Conservation (phyloP, 1,139 yeast species). For the Geotrichum carabidarum region DNA sequence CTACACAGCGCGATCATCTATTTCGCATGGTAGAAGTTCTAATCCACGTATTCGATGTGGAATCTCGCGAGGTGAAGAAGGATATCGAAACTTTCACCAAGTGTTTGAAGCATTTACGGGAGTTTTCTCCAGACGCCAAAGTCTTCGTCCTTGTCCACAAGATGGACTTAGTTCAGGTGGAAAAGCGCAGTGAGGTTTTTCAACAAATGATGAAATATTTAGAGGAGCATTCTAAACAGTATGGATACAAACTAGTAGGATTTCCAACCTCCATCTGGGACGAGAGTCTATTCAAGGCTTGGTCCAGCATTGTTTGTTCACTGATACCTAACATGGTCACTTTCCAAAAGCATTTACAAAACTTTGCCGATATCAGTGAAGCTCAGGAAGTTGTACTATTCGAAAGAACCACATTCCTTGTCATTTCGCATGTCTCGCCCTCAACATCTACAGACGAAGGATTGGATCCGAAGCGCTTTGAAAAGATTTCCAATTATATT, state of each 20-base stretch:
- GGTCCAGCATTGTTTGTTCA: conserved; percentile 95
- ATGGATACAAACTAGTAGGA: conserved; percentile 74
- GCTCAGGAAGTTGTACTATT: conserved; percentile 89
- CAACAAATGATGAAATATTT: conserved; percentile 77
- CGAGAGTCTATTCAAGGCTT: conserved; percentile 89
- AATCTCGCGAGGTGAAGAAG: conserved; percentile 82
- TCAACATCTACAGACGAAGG: conserved; percentile 18
- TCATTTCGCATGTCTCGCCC: conserved; percentile 56
- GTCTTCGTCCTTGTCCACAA: conserved; percentile 89
- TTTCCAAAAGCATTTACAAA: conserved; percentile 70
- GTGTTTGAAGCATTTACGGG: conserved; percentile 73
- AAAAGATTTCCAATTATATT: conserved; percentile 87
- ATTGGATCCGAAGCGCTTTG: conserved; percentile 86
- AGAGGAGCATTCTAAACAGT: conserved; percentile 71
- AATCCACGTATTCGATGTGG: conserved; percentile 95
- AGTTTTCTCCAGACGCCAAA: conserved; percentile 85
- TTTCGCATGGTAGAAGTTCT: conserved; percentile 96
- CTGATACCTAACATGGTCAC: conserved; percentile 84
- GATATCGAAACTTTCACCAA: conserved; percentile 89
- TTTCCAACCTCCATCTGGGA: conserved; percentile 98
- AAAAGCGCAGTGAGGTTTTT: conserved; percentile 78
- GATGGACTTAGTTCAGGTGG: conserved; percentile 91
- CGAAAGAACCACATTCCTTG: conserved; percentile 90
- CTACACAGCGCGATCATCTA: conserved; percentile 82
- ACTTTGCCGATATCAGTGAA: conserved; percentile 68